Base-by-base conservation (phyloP, 129 eudicot species). In the Kitagawia praeruptora region DNA sequence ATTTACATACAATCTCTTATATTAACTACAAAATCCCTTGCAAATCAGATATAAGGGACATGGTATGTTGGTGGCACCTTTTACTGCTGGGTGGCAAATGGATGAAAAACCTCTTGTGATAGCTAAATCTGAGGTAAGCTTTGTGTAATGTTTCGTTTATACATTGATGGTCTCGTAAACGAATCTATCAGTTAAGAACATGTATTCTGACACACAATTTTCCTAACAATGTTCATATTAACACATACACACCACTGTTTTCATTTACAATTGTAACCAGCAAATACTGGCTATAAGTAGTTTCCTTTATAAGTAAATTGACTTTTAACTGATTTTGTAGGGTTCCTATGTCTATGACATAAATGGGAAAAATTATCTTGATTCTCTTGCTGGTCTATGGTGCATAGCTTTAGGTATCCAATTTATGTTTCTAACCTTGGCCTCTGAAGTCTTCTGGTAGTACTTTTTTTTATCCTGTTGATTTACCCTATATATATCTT, bases 321-420 rank as follows among this genome's bases (percentile, higher is more conserved):
- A 45, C 45, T 69, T 15, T 4, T 15, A 71, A 79, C 16, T 74
- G 74, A 66, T 51, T 80, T 77, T 83, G 80, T 80, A 95, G 98
- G 98, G 98, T 34, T 90, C 89, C 25, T 87, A 95, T 78, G 97
- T 95, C 14, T 95, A 88, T 80, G 98, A 95, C 79, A 70, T 67
- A 47, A 85, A 92, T 66, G 97, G 96, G 53, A 95, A 87, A 58
- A 92, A 87, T 87, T 95, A 95, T 86, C 96, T 95, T 70, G 98
- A 95, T 86, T 77, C 98, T 19, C 98, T 95, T 80, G 96, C 97
- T 77, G 98, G 97, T 72, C 87, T 95, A 73, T 95, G 98, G 98
- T 84, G 92, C 89, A 95, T 92, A 66, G 85, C 96, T 41, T 81
- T 95, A 80, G 98, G 98, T 94, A 87, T 37, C 25, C 44, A 56